Evolutionary conservation across 257 asterid species (phyloP).

Genomic region (Solanum peruvianum): DNA sequence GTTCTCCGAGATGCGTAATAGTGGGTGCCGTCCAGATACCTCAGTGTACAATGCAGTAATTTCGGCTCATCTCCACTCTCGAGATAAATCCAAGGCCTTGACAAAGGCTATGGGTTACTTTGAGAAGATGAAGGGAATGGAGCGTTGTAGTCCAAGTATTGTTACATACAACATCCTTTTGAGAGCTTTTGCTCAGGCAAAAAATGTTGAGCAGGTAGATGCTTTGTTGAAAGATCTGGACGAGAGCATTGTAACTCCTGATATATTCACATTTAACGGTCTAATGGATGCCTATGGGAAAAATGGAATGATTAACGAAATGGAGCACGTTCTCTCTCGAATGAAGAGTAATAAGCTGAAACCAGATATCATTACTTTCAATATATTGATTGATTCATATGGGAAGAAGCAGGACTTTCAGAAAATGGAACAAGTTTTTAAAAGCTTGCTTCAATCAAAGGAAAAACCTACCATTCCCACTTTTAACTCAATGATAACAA

Average conservation of each 20-base stretch:
- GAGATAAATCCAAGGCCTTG: conserved; percentile 74
- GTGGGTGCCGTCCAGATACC: conserved; percentile 90
- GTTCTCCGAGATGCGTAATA: conserved; percentile 94
- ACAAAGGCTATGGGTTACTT: conserved; percentile 69
- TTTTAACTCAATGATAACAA: conserved; percentile 86
- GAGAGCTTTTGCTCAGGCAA: conserved; percentile 83
- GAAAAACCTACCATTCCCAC: conserved; percentile 81
- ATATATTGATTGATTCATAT: conserved; percentile 74
- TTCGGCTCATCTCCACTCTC: conserved; percentile 84
- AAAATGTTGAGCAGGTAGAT: conserved; percentile 54
- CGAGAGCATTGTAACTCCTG: conserved; percentile 55
- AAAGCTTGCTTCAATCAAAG: conserved; percentile 63
- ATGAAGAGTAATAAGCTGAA: conserved; percentile 72
- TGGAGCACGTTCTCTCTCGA: conserved; percentile 64
- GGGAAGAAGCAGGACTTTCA: conserved; percentile 88
- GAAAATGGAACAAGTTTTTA: conserved; percentile 92
- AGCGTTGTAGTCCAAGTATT: conserved; percentile 61
- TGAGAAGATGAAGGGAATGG: conserved; percentile 83
- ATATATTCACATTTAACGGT: conserved; percentile 80
- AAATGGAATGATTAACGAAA: conserved; percentile 70
- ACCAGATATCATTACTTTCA: conserved; percentile 77
- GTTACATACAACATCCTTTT: conserved; percentile 88
- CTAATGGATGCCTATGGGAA: conserved; percentile 98
- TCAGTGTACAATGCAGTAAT: conserved; percentile 88
- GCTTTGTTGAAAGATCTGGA: conserved; percentile 66